Evolutionary conservation across 169 alveolate species (phyloP).

Genomic region (Plasmodium cynomolgi): DNA sequence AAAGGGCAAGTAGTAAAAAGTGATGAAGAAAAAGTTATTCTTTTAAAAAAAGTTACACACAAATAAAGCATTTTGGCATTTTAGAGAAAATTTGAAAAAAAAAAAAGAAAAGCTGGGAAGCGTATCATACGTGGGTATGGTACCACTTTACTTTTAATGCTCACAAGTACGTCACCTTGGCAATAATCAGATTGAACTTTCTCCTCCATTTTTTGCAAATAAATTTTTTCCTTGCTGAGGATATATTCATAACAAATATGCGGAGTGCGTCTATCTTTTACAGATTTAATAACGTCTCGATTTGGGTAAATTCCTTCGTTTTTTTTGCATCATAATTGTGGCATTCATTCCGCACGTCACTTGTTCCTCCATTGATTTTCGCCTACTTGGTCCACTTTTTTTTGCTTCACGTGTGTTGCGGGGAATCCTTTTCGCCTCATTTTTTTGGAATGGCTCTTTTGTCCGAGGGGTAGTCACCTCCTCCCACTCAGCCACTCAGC

Average conservation of each 20-base stretch:
- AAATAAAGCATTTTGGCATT: constrained; percentile 20
- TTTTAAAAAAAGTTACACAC: background rate
- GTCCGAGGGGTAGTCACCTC: background rate
- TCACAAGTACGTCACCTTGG: background rate
- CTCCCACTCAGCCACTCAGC: no score
- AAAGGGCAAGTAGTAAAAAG: background rate
- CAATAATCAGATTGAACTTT: constrained; percentile 7
- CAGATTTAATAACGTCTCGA: background rate
- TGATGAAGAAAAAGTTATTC: background rate
- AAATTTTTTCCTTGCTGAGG: constrained; percentile 9
- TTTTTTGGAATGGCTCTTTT: background rate
- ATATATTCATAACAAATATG: constrained; percentile 19
- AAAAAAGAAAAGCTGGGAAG: background rate
- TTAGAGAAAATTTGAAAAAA: constrained; percentile 13
- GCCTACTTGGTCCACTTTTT: background rate
- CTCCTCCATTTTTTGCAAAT: constrained; percentile 27
- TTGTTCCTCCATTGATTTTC: background rate
- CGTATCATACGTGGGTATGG: constrained; percentile 15
- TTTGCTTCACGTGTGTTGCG: background rate
- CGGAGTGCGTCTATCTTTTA: background rate
- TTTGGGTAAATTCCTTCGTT: background rate
- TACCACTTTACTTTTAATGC: constrained; percentile 11
- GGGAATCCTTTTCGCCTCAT: constrained; percentile 4
- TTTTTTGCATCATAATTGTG: constrained; percentile 9
- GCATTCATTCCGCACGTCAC: constrained; percentile 20